phyloP scores from a whole-genome alignment of 2,329 filamentous ascomycete species.

The Capronia epimyces region DNA sequence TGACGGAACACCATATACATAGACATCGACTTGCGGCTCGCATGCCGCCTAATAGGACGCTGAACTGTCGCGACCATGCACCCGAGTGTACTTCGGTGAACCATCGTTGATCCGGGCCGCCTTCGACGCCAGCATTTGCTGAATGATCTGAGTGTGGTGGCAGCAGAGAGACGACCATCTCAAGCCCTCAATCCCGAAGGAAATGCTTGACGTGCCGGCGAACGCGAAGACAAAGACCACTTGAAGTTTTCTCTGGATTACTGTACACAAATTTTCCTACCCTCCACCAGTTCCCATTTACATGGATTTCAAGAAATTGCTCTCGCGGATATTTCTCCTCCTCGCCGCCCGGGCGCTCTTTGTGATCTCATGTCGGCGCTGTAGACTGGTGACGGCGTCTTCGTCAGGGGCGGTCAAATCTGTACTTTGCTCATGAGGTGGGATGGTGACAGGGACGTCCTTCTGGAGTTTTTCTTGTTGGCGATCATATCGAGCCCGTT shows the following conservation, averaged over 20 bases:
- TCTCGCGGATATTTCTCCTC: conserved; percentile 43
- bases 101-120: too few relatives aligned
- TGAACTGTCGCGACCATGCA: too few relatives aligned
- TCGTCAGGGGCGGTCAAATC: conserved; percentile 41
- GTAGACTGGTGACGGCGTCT: conserved; percentile 36
- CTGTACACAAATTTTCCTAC: neutral
- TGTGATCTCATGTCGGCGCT: conserved; percentile 39
- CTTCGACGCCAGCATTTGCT: too few relatives aligned
- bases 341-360: conserved; percentile 43
- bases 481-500: conserved; percentile 44
- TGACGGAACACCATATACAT: neutral
- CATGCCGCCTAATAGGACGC: too few relatives aligned
- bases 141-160: too few relatives aligned
- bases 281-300: conserved; percentile 28
- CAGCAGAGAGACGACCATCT: too few relatives aligned
- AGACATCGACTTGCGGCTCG: too few relatives aligned
- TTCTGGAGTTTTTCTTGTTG: conserved; percentile 41
- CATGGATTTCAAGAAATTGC: conserved; percentile 46
- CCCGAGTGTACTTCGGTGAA: too few relatives aligned
- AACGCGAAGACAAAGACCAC: neutral
- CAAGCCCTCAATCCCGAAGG: too few relatives aligned
- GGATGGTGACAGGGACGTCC: conserved; percentile 38
- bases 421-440: conserved; percentile 42
- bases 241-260: neutral
- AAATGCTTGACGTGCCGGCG: too few relatives aligned